Evolutionary conservation across 176 grass and related monocot genomes (phyloP), one percentile per base, ranked within the genome.

Genomic region (Canna indica): DNA sequence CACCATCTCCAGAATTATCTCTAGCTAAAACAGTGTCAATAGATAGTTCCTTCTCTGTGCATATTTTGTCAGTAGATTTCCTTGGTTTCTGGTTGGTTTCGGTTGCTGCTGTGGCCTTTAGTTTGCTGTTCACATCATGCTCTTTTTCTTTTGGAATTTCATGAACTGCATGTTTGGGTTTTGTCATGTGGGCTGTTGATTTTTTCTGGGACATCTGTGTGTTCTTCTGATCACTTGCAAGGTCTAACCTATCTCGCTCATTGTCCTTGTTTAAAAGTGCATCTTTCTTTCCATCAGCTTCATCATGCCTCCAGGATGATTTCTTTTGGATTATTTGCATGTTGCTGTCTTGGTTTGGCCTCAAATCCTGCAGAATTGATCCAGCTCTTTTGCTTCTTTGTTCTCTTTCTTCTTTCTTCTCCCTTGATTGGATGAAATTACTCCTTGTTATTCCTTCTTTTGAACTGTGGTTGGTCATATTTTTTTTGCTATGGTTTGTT

Each of bases 331-430:
- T 33, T 58, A 16, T 30, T n/a, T 34, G 35, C 64, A 22, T 25
- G 29, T 28, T 36, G 20, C 42, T 63, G n/a, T 73, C 83, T 73
- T 57, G 35, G 62, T 64, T 48, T 50, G 56, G 22, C 29, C 46
- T 83, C 28, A 48, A 57, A 63, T 75, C 76, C 59, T 77, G 82
- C 32, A 39, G 44, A 52, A 66, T 81, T 59, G 69, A 73, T 75
- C 56, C 71, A 6, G 24, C 14, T 36, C 12, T 46, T 45, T 60
- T 42, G 1, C 6, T 15, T 30, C 54, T 74, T 54, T 61, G 24
- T 38, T 60, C 12, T 82, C 75, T 48, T 74, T 73, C 71, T 46
- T 25, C 63, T 78, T 50, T 42, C 7, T 66, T 54, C 4, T 83
- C 36, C 9, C 75, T 81, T 22, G 33, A 5, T 59, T 81, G 77